A percentile compares a stretch with the other conserved stretches of the same genome.
Evolutionary conservation across 345 rosid species (phyloP).

Genomic region (Carallia brachiata): DNA sequence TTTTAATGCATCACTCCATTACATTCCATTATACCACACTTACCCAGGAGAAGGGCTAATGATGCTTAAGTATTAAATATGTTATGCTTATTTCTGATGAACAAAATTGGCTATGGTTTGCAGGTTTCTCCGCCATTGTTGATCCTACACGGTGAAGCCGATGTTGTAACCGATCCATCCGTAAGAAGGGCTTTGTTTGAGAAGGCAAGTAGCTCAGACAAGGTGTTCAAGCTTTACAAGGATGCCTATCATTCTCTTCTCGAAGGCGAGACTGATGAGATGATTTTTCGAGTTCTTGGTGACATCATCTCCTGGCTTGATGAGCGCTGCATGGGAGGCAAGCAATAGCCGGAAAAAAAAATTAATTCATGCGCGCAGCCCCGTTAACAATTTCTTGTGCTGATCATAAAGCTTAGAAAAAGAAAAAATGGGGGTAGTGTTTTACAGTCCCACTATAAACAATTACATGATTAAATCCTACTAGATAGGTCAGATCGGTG

Average conservation of each 20-base stretch:
- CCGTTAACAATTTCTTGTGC: no score
- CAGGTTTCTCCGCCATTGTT: conserved; percentile 77
- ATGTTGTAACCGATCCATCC: conserved; percentile 77
- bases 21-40: no score
- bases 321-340: conserved; percentile 27
- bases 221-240: conserved; percentile 60
- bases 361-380: no score
- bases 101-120: background rate
- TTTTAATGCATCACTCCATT: no score
- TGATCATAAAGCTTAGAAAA: no score
- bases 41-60: no score
- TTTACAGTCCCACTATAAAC: no score
- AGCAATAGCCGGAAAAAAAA: background rate
- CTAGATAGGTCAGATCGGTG: no score
- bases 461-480: no score
- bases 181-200: conserved; percentile 73
- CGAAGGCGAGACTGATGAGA: conserved; percentile 88
- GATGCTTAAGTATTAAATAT: no score
- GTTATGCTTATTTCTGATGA: no score
- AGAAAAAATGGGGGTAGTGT: no score
- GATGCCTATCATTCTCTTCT: conserved; percentile 79
- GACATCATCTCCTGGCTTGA: conserved; percentile 88
- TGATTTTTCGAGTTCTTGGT: conserved; percentile 57
- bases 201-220: conserved; percentile 81
- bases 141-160: conserved; percentile 85